Evolutionary conservation across 129 eudicot genomes (phyloP).

Genomic region (Arctium minus): DNA sequence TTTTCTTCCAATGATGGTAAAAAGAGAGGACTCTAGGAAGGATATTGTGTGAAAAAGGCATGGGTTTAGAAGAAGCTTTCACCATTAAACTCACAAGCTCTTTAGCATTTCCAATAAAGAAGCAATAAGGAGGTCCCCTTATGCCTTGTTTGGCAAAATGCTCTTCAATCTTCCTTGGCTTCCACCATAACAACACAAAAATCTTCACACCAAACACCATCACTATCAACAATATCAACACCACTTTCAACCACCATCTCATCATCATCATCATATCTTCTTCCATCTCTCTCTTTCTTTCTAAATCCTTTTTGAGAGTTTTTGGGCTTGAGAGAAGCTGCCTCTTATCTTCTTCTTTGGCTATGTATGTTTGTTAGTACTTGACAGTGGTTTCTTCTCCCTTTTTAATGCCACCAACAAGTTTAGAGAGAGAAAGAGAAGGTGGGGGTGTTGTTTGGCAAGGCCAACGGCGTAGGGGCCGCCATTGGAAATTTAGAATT

Average conservation of each 20-base stretch:
- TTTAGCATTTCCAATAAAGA: constrained; percentile 89
- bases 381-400: constrained; percentile 41
- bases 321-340: background rate
- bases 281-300: constrained; percentile 34
- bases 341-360: constrained; percentile 42
- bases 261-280: constrained; percentile 4
- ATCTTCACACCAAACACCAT: constrained; percentile 40
- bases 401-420: constrained; percentile 55
- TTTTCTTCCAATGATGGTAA: constrained; percentile 98
- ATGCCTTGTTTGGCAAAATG: constrained; percentile 91
- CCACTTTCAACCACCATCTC: constrained; percentile 41
- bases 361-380: constrained; percentile 38
- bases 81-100: constrained; percentile 84
- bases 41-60: constrained; percentile 90
- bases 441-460: constrained; percentile 51
- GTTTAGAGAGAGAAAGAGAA: constrained; percentile 39
- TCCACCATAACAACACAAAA: constrained; percentile 73
- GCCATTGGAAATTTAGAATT: constrained; percentile 71
- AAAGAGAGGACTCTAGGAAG: constrained; percentile 97
- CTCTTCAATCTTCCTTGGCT: constrained; percentile 71
- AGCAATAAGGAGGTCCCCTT: constrained; percentile 85
- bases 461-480: constrained; percentile 96
- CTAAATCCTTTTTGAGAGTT: background rate
- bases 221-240: constrained; percentile 27
- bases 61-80: constrained; percentile 80